These are phyloP conservation scores for Sporisorium reilianum DNA, from an alignment of 1,284 basidiomycete species.

Conservation along the genomic window DNA sequence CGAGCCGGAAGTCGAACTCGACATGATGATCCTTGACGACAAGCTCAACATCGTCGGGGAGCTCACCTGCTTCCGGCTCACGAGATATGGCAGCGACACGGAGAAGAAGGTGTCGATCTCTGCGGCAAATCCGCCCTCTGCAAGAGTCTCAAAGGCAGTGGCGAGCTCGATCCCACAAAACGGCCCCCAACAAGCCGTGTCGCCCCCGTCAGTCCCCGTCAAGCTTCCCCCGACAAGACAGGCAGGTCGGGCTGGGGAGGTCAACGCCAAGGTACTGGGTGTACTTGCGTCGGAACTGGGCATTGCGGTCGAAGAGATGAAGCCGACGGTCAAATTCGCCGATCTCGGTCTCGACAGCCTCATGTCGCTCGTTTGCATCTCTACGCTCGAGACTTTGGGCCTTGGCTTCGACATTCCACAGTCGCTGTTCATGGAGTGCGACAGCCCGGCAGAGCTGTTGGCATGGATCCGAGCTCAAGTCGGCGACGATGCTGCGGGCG, in stretches of 20 bases:
- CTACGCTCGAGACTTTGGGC: conserved; percentile 36
- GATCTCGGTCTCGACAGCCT: conserved; percentile 53
- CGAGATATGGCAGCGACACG: not conserved
- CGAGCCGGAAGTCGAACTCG: not conserved
- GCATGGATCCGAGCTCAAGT: conserved; percentile 30
- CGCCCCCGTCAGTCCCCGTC: not conserved
- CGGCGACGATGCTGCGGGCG: conserved; percentile 11
- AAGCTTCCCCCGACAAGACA: not conserved
- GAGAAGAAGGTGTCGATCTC: not conserved
- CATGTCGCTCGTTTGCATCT: conserved; percentile 53
- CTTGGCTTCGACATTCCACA: conserved; percentile 41
- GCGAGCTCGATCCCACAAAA: not conserved
- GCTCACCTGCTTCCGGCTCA: conserved; percentile 14
- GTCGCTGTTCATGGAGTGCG: conserved; percentile 48
- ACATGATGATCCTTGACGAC: conserved; percentile 18
- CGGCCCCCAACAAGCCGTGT: not conserved
- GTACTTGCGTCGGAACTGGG: conserved; percentile 44
- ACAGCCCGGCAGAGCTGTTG: conserved; percentile 41
- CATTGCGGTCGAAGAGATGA: conserved; percentile 36
- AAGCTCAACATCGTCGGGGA: conserved; percentile 13
- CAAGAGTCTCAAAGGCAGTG: not conserved
- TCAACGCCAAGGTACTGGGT: conserved; percentile 27
- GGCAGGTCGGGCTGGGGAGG: conserved; percentile 4
- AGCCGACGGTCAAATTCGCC: conserved; percentile 33
- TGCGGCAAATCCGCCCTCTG: not conserved